Conservation (phyloP, 2,329 filamentous ascomycete species). For the Nigrospora sphaerica region DNA sequence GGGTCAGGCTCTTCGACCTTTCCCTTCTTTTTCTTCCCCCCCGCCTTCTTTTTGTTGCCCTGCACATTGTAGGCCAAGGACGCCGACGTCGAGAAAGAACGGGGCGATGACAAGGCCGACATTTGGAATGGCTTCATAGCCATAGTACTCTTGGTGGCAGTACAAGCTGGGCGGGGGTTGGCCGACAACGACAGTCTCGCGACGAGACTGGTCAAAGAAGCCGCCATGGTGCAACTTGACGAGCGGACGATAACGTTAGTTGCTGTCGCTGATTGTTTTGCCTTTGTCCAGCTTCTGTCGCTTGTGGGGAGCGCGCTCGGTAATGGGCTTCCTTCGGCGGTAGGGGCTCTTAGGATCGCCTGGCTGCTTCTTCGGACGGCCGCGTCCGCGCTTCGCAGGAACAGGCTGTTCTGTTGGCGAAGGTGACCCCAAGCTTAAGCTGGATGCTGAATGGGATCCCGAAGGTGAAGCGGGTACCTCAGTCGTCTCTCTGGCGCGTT, state of each 20-base stretch:
- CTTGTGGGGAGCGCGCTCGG: not conserved
- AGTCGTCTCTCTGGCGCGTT: too few species aligned
- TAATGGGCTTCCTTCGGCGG: not conserved
- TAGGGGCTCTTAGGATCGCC: not conserved
- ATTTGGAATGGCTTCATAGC: not conserved
- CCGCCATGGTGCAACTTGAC: not conserved
- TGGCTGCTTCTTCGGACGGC: not conserved
- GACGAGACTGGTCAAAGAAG: slow-evolving; percentile 13
- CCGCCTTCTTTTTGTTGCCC: slow-evolving; percentile 2
- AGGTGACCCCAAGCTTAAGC: too few species aligned
- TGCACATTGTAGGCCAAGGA: slow-evolving; percentile 6
- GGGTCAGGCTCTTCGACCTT: slow-evolving; percentile 29
- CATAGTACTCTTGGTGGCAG: not conserved
- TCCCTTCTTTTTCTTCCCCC: slow-evolving; percentile 12
- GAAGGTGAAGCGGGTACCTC: too few species aligned
- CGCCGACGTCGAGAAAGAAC: not conserved
- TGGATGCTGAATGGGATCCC: too few species aligned
- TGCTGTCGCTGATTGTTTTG: too few species aligned
- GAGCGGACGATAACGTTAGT: too few species aligned
- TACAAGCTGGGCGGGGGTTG: not conserved
- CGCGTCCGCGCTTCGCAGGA: too few species aligned
- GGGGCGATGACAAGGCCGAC: not conserved
- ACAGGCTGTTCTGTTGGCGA: too few species aligned
- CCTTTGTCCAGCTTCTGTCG: not conserved
- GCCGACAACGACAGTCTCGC: slow-evolving; percentile 11